These are phyloP conservation scores for Aspergillus ellipticus DNA, from an alignment of 495 filamentous ascomycete species.

Conservation along the genomic window DNA sequence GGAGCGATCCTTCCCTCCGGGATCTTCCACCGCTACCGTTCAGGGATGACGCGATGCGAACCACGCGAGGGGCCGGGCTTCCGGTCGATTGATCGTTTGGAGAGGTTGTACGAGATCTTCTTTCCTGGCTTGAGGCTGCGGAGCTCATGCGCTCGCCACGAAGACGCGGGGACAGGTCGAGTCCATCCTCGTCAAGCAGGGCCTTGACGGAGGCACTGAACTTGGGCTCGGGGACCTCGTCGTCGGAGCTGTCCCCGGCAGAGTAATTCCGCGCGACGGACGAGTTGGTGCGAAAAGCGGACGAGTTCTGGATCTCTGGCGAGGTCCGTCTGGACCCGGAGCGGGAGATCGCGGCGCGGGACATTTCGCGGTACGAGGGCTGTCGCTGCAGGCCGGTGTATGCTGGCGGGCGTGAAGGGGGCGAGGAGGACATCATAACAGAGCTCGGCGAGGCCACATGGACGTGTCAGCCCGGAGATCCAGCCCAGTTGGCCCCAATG, in stretches of 20 bases:
- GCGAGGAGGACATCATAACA: slow-evolving; percentile 37
- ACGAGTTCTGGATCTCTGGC: slow-evolving; percentile 26
- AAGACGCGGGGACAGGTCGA: slow-evolving; percentile 49
- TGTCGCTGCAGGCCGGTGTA: slow-evolving; percentile 33
- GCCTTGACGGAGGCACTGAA: slow-evolving; percentile 78
- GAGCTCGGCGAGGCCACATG: slow-evolving; percentile 15
- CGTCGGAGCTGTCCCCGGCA: slow-evolving; percentile 69
- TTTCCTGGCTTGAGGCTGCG: slow-evolving; percentile 29
- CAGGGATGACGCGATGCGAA: slow-evolving; percentile 53
- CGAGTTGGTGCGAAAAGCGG: slow-evolving; percentile 18
- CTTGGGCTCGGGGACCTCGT: slow-evolving; percentile 69
- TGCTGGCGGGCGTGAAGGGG: slow-evolving; percentile 35
- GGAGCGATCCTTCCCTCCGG: slow-evolving; percentile 32
- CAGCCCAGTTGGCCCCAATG: not conserved
- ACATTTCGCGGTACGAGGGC: slow-evolving; percentile 34
- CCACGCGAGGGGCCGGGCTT: slow-evolving; percentile 49
- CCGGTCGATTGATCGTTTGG: slow-evolving; percentile 40
- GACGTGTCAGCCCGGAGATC: slow-evolving; percentile 13
- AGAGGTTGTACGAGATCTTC: slow-evolving; percentile 37
- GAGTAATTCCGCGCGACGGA: slow-evolving; percentile 34
- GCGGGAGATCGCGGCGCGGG: slow-evolving; percentile 41
- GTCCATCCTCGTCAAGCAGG: slow-evolving; percentile 62
- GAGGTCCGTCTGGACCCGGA: slow-evolving; percentile 40
- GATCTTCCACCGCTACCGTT: slow-evolving; percentile 28
- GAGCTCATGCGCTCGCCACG: slow-evolving; percentile 30